A percentile compares a stretch with the other conserved stretches of the same genome.
These are phyloP conservation scores for Chaetomium cochliodes DNA, from an alignment of 495 filamentous ascomycete species.

Conservation along the genomic window DNA sequence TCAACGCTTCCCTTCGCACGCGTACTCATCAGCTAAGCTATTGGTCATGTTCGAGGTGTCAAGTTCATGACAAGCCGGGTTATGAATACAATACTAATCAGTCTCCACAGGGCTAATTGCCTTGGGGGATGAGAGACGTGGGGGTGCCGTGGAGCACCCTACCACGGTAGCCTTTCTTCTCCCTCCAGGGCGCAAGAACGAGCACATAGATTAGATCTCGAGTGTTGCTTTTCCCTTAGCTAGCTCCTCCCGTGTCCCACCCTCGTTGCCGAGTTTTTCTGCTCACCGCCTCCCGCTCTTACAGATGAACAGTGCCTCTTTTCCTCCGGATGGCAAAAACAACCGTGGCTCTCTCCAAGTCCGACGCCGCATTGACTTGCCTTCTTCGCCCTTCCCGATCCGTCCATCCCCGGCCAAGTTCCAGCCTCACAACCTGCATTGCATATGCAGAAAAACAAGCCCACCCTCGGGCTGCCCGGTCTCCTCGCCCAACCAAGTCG, in stretches of 20 bases:
- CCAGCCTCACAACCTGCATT: not conserved
- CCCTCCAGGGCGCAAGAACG: not conserved
- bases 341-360: not conserved
- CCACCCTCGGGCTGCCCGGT: too few species aligned
- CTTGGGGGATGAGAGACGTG: too few species aligned
- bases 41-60: not conserved
- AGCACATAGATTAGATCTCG: not conserved
- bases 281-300: not conserved
- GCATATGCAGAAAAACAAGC: conserved; percentile 9
- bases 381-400: not conserved
- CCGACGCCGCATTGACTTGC: not conserved
- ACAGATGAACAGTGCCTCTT: not conserved
- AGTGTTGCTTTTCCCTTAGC: not conserved
- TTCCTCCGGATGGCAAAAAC: not conserved
- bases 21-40: not conserved
- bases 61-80: not conserved
- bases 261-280: not conserved
- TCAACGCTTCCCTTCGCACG: not conserved
- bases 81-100: too few species aligned
- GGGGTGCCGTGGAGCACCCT: too few species aligned
- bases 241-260: not conserved
- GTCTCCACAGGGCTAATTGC: too few species aligned
- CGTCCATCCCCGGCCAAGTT: not conserved
- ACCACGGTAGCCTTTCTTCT: not conserved
- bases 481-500: too few species aligned